Evolutionary conservation across 1,139 yeast genomes (phyloP).

Genomic region (Debaryomycetaceae sp.): DNA sequence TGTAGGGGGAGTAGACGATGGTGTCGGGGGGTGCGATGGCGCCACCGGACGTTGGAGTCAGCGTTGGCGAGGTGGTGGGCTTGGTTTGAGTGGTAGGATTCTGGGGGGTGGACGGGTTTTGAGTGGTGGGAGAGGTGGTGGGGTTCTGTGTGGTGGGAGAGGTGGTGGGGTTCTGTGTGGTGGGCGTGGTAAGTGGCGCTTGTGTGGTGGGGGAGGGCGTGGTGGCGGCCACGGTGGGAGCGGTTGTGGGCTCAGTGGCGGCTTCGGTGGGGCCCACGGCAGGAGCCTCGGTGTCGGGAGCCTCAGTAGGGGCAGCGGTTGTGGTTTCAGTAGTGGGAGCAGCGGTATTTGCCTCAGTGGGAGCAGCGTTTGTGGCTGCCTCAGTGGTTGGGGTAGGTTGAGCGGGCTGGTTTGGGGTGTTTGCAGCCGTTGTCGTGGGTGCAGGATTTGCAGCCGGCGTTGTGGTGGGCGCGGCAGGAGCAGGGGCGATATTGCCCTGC

Average conservation of each 20-base stretch:
- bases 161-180: constrained; percentile 12
- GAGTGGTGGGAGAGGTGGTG: constrained; percentile 11
- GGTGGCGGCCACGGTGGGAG: constrained; percentile 9
- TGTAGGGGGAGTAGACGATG: constrained; percentile 79
- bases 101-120: constrained; percentile 12
- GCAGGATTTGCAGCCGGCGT: constrained; percentile 6
- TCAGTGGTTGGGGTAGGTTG: constrained; percentile 11
- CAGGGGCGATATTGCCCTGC: constrained; percentile 5
- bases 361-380: constrained; percentile 11
- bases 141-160: constrained; percentile 10
- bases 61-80: constrained; percentile 17
- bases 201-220: constrained; percentile 10
- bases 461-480: constrained; percentile 9
- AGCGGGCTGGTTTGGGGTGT: constrained; percentile 12
- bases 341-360: constrained; percentile 12
- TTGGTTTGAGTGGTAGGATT: constrained; percentile 9
- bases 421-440: constrained; percentile 18
- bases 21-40: constrained; percentile 44
- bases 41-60: constrained; percentile 15
- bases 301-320: constrained; percentile 12
- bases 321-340: constrained; percentile 11
- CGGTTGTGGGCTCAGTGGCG: constrained; percentile 10
- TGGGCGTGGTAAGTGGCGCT: constrained; percentile 11
- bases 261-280: constrained; percentile 20
- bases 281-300: constrained; percentile 11